phyloP scores from a whole-genome alignment of 345 rosid genomes.

The Ceriops zippeliana region DNA sequence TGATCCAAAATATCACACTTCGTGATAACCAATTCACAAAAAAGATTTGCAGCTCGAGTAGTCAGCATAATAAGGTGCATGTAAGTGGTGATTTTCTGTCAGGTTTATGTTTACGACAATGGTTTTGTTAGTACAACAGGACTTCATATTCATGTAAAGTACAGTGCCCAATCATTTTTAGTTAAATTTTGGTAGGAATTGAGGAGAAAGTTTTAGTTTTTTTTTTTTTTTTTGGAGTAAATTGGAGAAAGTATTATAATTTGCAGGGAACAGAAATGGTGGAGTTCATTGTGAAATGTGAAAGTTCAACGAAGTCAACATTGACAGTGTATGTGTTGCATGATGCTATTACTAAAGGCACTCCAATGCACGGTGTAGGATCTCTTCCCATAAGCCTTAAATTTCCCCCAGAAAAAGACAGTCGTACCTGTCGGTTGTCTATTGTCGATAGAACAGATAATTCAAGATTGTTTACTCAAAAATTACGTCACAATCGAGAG shows the following conservation, averaged over 20 bases:
- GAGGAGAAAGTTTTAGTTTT: not conserved
- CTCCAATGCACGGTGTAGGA: too few relatives aligned
- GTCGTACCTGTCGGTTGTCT: too few relatives aligned
- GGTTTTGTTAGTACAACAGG: not conserved
- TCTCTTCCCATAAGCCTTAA: too few relatives aligned
- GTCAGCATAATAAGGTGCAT: not conserved
- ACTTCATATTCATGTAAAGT: conserved; percentile 9
- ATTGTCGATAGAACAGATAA: too few relatives aligned
- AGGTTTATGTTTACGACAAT: too few relatives aligned
- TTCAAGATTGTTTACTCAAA: not conserved
- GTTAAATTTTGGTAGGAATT: conserved; percentile 18
- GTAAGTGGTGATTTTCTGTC: not conserved
- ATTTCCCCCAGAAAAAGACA: too few relatives aligned
- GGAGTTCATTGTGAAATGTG: conserved; percentile 26
- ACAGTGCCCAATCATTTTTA: conserved; percentile 13
- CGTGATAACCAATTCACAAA: too few relatives aligned
- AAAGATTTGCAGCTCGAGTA: not conserved
- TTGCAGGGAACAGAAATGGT: conserved; percentile 27
- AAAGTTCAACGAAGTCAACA: too few relatives aligned
- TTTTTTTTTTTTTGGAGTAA: too few relatives aligned
- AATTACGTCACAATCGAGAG: not conserved
- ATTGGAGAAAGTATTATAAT: conserved; percentile 4
- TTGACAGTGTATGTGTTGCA: too few relatives aligned
- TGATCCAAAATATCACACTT: not conserved
- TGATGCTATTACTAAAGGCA: too few relatives aligned